Base-by-base conservation (phyloP, 2,329 filamentous ascomycete species). In the Fusarium tricinctum region DNA sequence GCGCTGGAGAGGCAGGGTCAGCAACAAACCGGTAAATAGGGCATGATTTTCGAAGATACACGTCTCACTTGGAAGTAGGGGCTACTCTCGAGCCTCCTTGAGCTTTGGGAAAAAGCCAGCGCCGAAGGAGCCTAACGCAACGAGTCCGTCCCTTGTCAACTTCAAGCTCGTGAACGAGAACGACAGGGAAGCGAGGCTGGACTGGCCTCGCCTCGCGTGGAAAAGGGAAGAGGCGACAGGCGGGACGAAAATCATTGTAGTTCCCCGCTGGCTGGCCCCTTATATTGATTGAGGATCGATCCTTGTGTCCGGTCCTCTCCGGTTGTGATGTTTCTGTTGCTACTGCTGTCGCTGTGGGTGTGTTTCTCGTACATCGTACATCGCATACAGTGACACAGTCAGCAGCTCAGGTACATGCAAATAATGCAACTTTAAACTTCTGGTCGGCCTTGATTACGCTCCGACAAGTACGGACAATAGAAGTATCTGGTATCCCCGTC, bases 361-460 rank as follows among this genome's bases (percentile, higher is more conserved):
- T 39, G 60, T 70, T 70, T 70, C 62, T 67, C 63, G 63, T 67
- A 66, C 45, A 51, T 68, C 67, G 66, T 70, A 69, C 63, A 51
- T 68, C 50, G 53, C 53, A 57, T 56, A 43, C 19, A 30, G 61
- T 52, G 46, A 58, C n/a, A 59, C 52, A 40, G 60, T 64, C 53
- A 59, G 59, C 59, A 26, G 42, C 46, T 45, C 59, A 64, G 61
- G 52, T 64, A 64, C 45, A 64, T 51, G 46, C 47, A 47, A 42
- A 59, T 14, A 56, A 65, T 59, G 30, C 52, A 64, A 65, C 40
- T 59, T 44, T 52, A 50, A 48, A 46, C 47, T 44, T 57, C 13
- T 32, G 12, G 28, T 30, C 40, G 30, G 45, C 28, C 44, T 63
- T 67, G 43, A 42, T 46, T 55, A 50, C 50, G 23, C 32, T 47